Evolutionary conservation across 169 alveolate species (phyloP), one percentile per base, ranked within the genome.

Genomic region (Babesia gibsoni): DNA sequence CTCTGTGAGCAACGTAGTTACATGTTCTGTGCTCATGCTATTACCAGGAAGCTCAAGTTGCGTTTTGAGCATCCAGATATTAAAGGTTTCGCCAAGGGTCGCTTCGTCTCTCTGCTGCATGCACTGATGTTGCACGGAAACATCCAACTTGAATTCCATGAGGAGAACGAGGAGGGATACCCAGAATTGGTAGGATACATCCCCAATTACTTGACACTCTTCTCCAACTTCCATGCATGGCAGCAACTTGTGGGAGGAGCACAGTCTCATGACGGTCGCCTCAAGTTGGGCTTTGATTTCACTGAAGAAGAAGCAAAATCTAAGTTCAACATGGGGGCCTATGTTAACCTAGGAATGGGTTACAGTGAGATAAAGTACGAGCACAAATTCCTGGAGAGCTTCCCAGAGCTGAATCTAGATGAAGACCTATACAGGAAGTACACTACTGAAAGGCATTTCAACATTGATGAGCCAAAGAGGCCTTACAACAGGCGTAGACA

Each of bases 31-130:
- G 46, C 67, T 0, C 27, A 18, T 30, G 82, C 30, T 22, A 25
- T 77, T 1, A 52, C 59, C 68, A 54, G 67, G 22, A 53, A 63
- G 27, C 46, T 77, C 43, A 50, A 67, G 50, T 64, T 53, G 37
- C 9, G 86, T 14, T 77, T 35, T 20, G 86, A 77, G 68, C 69
- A 66, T 54, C 63, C 22, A 5, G 75, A n/a, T 7, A 42, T 74
- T 4, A 59, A 56, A 61, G 63, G 64, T 5, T 77, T 77, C 50
- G 64, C 37, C n/a, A 63, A 81, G 75, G 86, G 75, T n/a, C 35
- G 61, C 4, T 59, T 77, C 50, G 52, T 77, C 14, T 66, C 79
- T 8, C 73, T 77, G 35, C 67, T 77, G 30, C 80, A 67, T 46
- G 9, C 53, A 18, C 49, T 68, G 33, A 35, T 73, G 46, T 42